Percentiles rank a stretch among this genome's conserved stretches.
Evolutionary conservation across 768 basidiomycete species (phyloP).

Genomic region (Tricholoma terreum): DNA sequence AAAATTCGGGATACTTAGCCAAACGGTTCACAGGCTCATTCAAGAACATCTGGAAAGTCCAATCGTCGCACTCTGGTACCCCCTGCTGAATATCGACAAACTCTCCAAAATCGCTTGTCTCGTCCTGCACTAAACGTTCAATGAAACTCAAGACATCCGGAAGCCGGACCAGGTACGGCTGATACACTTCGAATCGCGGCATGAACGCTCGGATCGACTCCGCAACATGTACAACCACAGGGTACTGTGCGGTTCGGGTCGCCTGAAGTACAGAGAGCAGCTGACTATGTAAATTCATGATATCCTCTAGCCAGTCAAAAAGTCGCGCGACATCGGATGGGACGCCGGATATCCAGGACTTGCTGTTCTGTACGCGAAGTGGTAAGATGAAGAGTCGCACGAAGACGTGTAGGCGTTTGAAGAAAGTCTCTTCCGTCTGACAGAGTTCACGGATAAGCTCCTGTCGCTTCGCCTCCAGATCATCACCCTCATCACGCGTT

Average conservation of each 20-base stretch:
- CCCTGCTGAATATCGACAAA: slow-evolving; percentile 71
- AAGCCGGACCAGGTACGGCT: slow-evolving; percentile 78
- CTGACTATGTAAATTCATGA: slow-evolving; percentile 71
- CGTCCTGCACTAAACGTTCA: slow-evolving; percentile 44
- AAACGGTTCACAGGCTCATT: slow-evolving; percentile 75
- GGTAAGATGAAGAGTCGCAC: slow-evolving; percentile 75
- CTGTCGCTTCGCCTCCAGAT: slow-evolving; percentile 12
- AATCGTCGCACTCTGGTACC: slow-evolving; percentile 50
- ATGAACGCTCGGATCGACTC: slow-evolving; percentile 60
- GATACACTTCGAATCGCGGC: slow-evolving; percentile 73
- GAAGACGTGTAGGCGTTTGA: slow-evolving; percentile 61
- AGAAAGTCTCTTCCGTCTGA: slow-evolving; percentile 66
- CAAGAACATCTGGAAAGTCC: slow-evolving; percentile 66
- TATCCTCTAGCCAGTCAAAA: slow-evolving; percentile 89
- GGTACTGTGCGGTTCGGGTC: slow-evolving; percentile 37
- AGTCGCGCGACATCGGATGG: slow-evolving; percentile 66
- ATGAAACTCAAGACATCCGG: slow-evolving; percentile 56
- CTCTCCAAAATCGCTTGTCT: slow-evolving; percentile 76
- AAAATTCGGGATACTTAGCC: slow-evolving; percentile 65
- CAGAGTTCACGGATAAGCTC: slow-evolving; percentile 57
- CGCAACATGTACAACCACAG: slow-evolving; percentile 53
- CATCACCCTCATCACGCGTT: background rate
- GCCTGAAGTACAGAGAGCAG: slow-evolving; percentile 42
- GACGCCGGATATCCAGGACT: slow-evolving; percentile 78
- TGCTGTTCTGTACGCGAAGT: slow-evolving; percentile 66